phyloP scores from a whole-genome alignment of 2,329 filamentous ascomycete species.

The Sordariomycetes sp. region DNA sequence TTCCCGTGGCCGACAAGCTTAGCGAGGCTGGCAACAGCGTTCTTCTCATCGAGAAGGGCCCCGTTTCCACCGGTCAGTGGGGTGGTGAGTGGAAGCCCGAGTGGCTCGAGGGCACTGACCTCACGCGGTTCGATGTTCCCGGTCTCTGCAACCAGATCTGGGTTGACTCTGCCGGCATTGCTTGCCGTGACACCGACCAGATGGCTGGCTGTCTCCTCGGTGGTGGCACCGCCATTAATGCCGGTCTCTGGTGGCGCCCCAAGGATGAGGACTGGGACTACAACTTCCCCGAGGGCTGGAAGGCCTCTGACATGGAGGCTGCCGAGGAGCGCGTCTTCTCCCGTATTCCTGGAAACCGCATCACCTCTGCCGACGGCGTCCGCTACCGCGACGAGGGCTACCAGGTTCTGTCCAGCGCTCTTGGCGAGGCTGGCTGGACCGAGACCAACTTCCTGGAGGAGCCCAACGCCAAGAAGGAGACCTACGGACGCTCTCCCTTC shows the following conservation, averaged over 20 bases:
- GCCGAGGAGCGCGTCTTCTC: constrained; percentile 55
- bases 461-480: constrained; percentile 55
- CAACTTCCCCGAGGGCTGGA: constrained; percentile 66
- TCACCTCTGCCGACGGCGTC: constrained; percentile 56
- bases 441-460: constrained; percentile 50
- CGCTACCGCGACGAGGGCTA: constrained; percentile 61
- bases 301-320: constrained; percentile 48
- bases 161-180: constrained; percentile 51
- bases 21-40: constrained; percentile 57
- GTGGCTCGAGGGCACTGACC: constrained; percentile 52
- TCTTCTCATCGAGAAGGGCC: constrained; percentile 52
- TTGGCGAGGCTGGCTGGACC: constrained; percentile 52
- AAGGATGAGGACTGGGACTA: constrained; percentile 59
- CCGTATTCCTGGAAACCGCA: constrained; percentile 61
- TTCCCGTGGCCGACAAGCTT: constrained; percentile 45
- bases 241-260: constrained; percentile 61
- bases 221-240: constrained; percentile 58
- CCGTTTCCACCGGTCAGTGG: constrained; percentile 55
- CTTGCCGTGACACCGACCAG: constrained; percentile 61
- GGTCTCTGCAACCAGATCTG: constrained; percentile 65
- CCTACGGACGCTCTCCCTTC: constrained; percentile 54
- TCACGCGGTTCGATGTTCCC: constrained; percentile 64
- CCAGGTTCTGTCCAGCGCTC: constrained; percentile 49
- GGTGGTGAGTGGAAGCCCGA: constrained; percentile 49
- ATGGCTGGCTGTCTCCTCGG: constrained; percentile 67